Conservation (phyloP, 805 yeast species). For the Candida loeiensis region DNA sequence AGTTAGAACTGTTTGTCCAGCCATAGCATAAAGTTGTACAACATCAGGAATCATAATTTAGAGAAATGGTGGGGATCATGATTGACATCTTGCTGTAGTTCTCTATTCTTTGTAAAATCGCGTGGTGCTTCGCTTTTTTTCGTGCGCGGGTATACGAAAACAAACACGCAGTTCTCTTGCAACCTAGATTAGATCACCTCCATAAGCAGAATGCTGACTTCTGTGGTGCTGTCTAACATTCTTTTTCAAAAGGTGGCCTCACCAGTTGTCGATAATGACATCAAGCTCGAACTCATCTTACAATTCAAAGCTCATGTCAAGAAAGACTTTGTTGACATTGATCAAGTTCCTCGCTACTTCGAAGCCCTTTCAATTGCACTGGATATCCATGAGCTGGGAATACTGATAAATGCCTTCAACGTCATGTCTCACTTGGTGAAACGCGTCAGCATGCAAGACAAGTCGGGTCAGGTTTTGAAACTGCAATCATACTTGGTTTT, state of each 20-base stretch:
- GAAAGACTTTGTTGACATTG: constrained; percentile 49
- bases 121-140: neutral
- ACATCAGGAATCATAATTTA: too few relatives aligned
- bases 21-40: too few relatives aligned
- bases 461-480: constrained; percentile 34
- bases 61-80: too few relatives aligned
- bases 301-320: constrained; percentile 53
- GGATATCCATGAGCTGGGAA: constrained; percentile 34
- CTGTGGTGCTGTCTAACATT: constrained; percentile 15
- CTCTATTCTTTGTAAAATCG: too few relatives aligned
- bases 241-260: constrained; percentile 19
- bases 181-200: neutral
- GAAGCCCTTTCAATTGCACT: constrained; percentile 47
- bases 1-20: neutral
- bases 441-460: constrained; percentile 56
- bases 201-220: constrained; percentile 4
- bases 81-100: too few relatives aligned
- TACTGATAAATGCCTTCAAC: constrained; percentile 44
- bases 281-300: constrained; percentile 19
- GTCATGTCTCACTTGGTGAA: constrained; percentile 55
- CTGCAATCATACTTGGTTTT: constrained; percentile 43
- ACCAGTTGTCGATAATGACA: constrained; percentile 10
- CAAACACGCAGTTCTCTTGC: neutral
- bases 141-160: too few relatives aligned
- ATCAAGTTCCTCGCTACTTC: constrained; percentile 47